Base-by-base conservation (phyloP, 2,329 filamentous ascomycete species). In the Trichophyton verrucosum region DNA sequence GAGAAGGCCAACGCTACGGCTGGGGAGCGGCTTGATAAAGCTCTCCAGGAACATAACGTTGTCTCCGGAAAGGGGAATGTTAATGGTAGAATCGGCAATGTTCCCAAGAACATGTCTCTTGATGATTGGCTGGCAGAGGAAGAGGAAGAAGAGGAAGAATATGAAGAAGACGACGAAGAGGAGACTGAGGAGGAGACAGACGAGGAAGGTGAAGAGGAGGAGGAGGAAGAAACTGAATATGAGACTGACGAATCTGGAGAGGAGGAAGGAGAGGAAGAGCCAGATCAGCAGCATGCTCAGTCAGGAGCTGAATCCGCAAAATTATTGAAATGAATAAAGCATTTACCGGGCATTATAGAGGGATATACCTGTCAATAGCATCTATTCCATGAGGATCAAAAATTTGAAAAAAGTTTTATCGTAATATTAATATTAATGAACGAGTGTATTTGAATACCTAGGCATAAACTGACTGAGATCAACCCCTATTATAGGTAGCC, bases 121-220 rank as follows among this genome's bases (percentile, higher is more conserved):
- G 91, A 97, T 76, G 90, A 96, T 71, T 97, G 94, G 91, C 78
- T 97, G 61, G 90, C 86, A 3, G 88, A 90, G 3, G 88, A 90
- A 68, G 84, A 83, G 49, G 82, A 84, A 15, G 79, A 78, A 30
- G 81, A 79, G n/a, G 79, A 79, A 0, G 80, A 80, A 0, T 77
- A 81, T 0, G 74, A 76, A 36, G 78, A 78, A 0, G 78, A 80
- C 0, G 79, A 80, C 1, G 79, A 81, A 6, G 79, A 80, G 1
- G 77, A 78, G 1, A 75, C 78, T 0, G 78, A 80, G 0, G 75
- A 75, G 57, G 69, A 69, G 1, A 75, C 76, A 0, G 77, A 76
- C 17, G 67, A 67, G 3, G 69, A 72, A 27, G 67, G 67, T n/a
- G 69, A 70, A 13, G 70, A 70, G 44, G 69, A 74, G 7, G 75